Conservation (phyloP, 2,329 filamentous ascomycete species). For the Huntiella moniliformis region DNA sequence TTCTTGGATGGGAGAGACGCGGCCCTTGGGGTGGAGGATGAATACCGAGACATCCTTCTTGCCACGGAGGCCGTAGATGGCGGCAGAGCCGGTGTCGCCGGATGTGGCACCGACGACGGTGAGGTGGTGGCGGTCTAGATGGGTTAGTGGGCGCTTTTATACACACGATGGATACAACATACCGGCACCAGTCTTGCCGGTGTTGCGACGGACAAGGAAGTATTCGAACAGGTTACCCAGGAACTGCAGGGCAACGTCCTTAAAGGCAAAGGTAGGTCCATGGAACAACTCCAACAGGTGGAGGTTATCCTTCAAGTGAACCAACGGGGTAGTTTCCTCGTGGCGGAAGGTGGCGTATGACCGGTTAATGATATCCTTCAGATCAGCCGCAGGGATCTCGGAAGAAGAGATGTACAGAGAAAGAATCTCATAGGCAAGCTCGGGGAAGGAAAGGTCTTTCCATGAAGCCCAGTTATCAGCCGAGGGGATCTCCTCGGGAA, state of each 20-base stretch:
- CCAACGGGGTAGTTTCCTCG: constrained; percentile 57
- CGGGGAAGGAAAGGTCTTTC: constrained; percentile 60
- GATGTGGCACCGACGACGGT: constrained; percentile 76
- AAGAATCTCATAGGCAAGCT: constrained; percentile 70
- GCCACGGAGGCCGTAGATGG: constrained; percentile 82
- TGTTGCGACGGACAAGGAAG: constrained; percentile 57
- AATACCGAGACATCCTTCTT: constrained; percentile 96
- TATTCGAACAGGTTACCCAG: constrained; percentile 93
- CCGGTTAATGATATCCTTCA: constrained; percentile 64
- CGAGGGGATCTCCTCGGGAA: constrained; percentile 62
- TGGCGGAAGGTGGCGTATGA: constrained; percentile 83
- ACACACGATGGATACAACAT: constrained; percentile 13
- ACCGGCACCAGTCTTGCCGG: constrained; percentile 42
- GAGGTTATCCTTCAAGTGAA: constrained; percentile 60
- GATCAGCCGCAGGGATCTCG: constrained; percentile 64
- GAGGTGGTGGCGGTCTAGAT: constrained; percentile 52
- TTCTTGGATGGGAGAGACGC: constrained; percentile 81
- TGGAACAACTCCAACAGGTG: constrained; percentile 91
- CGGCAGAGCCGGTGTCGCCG: constrained; percentile 81
- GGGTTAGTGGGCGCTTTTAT: too few species aligned
- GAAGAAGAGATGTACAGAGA: constrained; percentile 67
- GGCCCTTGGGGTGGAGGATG: constrained; percentile 82
- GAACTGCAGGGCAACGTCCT: constrained; percentile 74
- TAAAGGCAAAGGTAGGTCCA: constrained; percentile 87
- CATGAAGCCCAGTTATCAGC: constrained; percentile 50